A percentile compares a stretch with the other conserved stretches of the same genome.
Conservation (phyloP, 371 early-diverging fungal genomes). For the Mucor racemosus region DNA sequence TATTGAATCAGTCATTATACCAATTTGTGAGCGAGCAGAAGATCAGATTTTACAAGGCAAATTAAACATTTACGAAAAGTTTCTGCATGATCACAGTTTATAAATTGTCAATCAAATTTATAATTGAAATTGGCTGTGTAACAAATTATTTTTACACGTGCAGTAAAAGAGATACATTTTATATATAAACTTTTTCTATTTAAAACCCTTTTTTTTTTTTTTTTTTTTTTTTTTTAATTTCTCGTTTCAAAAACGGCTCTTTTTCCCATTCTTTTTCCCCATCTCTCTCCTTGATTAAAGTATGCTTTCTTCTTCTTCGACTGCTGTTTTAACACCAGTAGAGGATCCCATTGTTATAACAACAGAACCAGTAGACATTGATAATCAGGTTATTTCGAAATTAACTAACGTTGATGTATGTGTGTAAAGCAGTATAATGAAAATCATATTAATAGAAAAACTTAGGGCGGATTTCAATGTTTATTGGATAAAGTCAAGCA, state of each 20-base stretch:
- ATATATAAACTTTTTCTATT: background rate
- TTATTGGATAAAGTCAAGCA: slow-evolving; percentile 52
- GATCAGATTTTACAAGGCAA: slow-evolving; percentile 33
- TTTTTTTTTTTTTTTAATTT: background rate
- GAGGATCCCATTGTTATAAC: background rate
- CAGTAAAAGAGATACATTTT: too few species aligned
- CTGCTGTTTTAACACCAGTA: background rate
- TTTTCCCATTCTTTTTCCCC: background rate
- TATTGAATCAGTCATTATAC: slow-evolving; percentile 27
- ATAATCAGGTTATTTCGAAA: slow-evolving; percentile 18
- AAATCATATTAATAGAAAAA: background rate
- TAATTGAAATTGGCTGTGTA: slow-evolving; percentile 1
- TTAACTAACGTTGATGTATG: slow-evolving; percentile 27
- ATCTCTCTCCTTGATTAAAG: background rate
- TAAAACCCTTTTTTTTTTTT: slow-evolving; percentile 9
- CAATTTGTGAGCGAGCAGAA: slow-evolving; percentile 36
- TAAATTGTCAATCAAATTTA: slow-evolving; percentile 4
- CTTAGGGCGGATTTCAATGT: slow-evolving; percentile 44
- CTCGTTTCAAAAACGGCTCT: too few species aligned
- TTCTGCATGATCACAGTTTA: slow-evolving; percentile 29
- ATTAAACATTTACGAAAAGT: slow-evolving; percentile 34
- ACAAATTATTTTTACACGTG: background rate
- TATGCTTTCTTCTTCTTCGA: slow-evolving; percentile 5
- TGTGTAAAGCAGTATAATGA: background rate
- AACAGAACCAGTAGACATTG: background rate